Evolutionary conservation across 805 yeast genomes (phyloP), one percentile per base, ranked within the genome.

Genomic region (Saccharomycopsis fermentans): DNA sequence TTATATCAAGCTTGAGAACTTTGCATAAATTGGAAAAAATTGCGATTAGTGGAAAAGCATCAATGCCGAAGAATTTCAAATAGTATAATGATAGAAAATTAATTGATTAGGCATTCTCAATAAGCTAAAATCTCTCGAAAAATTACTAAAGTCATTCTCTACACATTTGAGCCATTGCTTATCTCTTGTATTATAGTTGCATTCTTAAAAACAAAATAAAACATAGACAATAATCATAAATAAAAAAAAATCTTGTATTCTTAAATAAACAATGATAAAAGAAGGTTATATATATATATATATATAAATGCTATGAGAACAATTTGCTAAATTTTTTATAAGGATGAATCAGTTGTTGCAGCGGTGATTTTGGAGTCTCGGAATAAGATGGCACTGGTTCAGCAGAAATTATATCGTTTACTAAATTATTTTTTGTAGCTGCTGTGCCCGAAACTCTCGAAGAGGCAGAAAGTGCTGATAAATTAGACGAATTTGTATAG

Each of bases 11-110:
- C 37, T 72, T 86, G 26, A 77, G 75, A 56, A 81, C 80, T 58
- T 76, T 92, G 60, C 77, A 79, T 51, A 78, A 77, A 59, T 75
- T 92, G 51, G 91, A 87, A 66, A 85, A 80, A 63, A 80, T 92
- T 55, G 90, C 92, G 17, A 80, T 86, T 81, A 76, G 60, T 47
- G 63, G 60, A 2, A 59, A 55, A 21, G 59, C 40, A 17, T 59
- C 59, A 8, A 61, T 58, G 61, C 59, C 60, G 12, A 43, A 43
- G 14, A 43, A 26, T 16, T 43, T 43, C 24, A 43, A 43, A 43
- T 43, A 21, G 24, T 12, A 43, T 17, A 21, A 43, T 11, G 9
- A 2, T 32, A 32, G 12, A 5, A 14, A 32, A 6, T 9, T 9
- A 6, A 4, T 9, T 6, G 35, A 32, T 32, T n/a, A n/a, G 14